Base-by-base conservation (phyloP, 2,329 filamentous ascomycete species). In the Pseudogymnoascus sp. region DNA sequence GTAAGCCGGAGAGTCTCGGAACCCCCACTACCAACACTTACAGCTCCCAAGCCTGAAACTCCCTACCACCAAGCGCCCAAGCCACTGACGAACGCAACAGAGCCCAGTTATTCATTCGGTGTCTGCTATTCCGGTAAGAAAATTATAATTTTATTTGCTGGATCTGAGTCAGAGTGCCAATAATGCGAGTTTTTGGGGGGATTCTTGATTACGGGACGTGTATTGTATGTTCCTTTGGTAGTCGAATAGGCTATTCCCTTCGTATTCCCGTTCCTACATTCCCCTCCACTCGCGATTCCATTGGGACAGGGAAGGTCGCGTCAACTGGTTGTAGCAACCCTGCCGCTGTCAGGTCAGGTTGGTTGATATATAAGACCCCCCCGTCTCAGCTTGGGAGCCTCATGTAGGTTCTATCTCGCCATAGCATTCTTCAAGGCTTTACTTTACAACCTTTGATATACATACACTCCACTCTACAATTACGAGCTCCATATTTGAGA, bases 361-460 rank as follows among this genome's bases (percentile, higher is more conserved):
- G 33, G 15, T 55, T 55, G 27, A 55, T 55, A 55, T 55, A 55
- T 55, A 55, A 55, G 48, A 55, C 13, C n/a, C 48, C n/a, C 48
- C 18, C 27, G 29, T 18, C 48, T 18, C 48, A 55, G 48, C 27
- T 55, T n/a, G 31, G 27, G 7, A 55, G 48, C n/a, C 27, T 33
- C 48, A 33, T 33, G 48, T 33, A 55, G 29, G 48, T 55, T 55
- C 27, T 55, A 55, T 55, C 31, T 55, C 29, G 29, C 29, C 48
- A 55, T n/a, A 21, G 21, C 27, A 55, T 33, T 55, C 29, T 18
- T 55, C 27, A 55, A 33, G 29, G 15, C 27, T 18, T 31, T 55
- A 55, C 45, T 55, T 55, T 55, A 55, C 45, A 52, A 21, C 21
- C 33, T 27, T 55, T 55, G 31, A 55, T 29, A 55, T 21, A 2